Base-by-base conservation (phyloP, 306 rosid genomes). In the Argentina anserina region DNA sequence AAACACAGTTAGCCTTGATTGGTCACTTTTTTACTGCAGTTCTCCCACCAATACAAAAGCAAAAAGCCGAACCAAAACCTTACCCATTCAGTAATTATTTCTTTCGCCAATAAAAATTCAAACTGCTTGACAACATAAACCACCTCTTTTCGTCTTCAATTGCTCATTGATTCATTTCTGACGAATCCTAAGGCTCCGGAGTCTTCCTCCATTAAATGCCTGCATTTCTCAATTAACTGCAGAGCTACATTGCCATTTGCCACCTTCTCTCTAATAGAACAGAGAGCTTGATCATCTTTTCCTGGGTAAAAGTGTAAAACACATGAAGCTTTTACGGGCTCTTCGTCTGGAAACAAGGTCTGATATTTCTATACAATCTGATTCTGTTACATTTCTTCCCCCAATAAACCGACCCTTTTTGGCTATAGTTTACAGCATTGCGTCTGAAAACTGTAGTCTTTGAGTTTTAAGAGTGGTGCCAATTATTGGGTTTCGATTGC, bases 371-470 rank as follows among this genome's bases (percentile, higher is more conserved):
- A 18, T 3, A 31, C 18, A 61, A 31, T 31, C 11, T 26, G 36
- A 20, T 13, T 11, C 33, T n/a, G 55, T 23, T 70, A 66, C 74
- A 60, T 75, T 52, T 70, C 64, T 70, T 71, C 55, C 25, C 25
- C 6, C 50, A 18, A 41, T 50, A 47, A 18, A 26, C 67, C 39
- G 18, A 20, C 58, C 39, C 45, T 28, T 73, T 43, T 34, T 6
- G 12, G 29, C 9, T 23, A 7, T 43, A 34, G 37, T 59, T 28
- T 29, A 65, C 41, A 15, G 43, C 78, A 67, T 81, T 59, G 78
- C 76, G 46, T 25, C 58, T 69, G 58, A 50, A 66, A 53, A 58
- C 64, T 28, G 3, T n/a, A 50, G 58, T 70, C 26, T 76, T 18
- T 34, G 28, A 34, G 18, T 68, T 45, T 3, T 33, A 3, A 56